Percentiles rank a stretch among this genome's conserved stretches.
Conservation (phyloP, 371 early-diverging fungal genomes). For the Funneliformis caledonium region DNA sequence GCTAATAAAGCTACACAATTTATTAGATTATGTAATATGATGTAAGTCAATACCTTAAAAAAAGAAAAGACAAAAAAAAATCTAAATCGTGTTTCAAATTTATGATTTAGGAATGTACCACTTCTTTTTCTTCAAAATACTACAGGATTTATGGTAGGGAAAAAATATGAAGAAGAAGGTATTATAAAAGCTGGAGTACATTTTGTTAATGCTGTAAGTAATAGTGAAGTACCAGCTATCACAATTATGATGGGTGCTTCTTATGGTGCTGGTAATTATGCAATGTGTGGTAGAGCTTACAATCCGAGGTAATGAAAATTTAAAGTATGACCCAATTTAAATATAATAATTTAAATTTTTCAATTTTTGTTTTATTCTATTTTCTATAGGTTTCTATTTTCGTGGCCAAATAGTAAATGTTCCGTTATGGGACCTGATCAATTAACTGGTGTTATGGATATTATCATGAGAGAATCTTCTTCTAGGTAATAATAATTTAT, state of each 20-base stretch:
- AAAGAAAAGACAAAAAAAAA: not conserved
- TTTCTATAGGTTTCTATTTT: conserved; percentile 66
- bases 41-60: conserved; percentile 45
- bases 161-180: conserved; percentile 74
- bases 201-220: conserved; percentile 80
- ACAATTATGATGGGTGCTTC: conserved; percentile 78
- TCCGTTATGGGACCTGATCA: conserved; percentile 83
- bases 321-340: not conserved
- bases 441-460: conserved; percentile 72
- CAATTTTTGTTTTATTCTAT: not conserved
- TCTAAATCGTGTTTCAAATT: not conserved
- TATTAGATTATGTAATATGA: conserved; percentile 75
- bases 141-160: conserved; percentile 85
- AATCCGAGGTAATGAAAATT: conserved; percentile 57
- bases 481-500: conserved; percentile 50
- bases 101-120: conserved; percentile 58
- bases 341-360: not conserved
- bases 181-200: conserved; percentile 79
- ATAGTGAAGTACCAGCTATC: conserved; percentile 73
- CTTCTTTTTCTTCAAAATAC: conserved; percentile 75
- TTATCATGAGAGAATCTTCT: conserved; percentile 73
- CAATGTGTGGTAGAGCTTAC: conserved; percentile 79
- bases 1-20: conserved; percentile 81
- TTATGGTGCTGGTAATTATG: conserved; percentile 85
- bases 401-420: conserved; percentile 78